phyloP scores from a whole-genome alignment of 2,329 filamentous ascomycete species.

The Alternaria gansuensis region DNA sequence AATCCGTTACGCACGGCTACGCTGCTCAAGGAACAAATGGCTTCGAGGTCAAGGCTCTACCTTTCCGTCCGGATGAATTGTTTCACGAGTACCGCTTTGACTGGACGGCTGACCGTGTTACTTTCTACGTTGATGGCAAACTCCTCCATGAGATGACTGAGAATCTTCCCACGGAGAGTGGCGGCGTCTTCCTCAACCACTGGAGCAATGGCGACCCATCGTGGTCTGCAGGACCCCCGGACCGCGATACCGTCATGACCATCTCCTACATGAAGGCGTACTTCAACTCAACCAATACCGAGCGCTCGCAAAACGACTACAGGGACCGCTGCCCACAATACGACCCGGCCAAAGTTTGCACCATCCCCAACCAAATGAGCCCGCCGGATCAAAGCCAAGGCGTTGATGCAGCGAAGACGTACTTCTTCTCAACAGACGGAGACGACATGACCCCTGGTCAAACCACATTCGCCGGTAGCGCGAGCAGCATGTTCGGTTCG shows the following conservation, averaged over 20 bases:
- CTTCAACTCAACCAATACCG: slow-evolving; percentile 72
- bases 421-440: slow-evolving; percentile 47
- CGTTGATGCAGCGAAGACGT: slow-evolving; percentile 44
- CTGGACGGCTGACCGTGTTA: slow-evolving; percentile 68
- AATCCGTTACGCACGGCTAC: slow-evolving; percentile 67
- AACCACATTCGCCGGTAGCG: slow-evolving; percentile 32
- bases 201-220: slow-evolving; percentile 77
- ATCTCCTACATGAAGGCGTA: slow-evolving; percentile 79
- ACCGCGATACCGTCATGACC: slow-evolving; percentile 67
- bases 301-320: slow-evolving; percentile 42
- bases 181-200: slow-evolving; percentile 75
- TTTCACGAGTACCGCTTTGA: slow-evolving; percentile 86
- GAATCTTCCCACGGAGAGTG: slow-evolving; percentile 67
- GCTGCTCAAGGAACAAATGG: slow-evolving; percentile 68
- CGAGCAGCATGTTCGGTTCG: slow-evolving; percentile 29
- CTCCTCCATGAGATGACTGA: slow-evolving; percentile 65
- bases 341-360: slow-evolving; percentile 44
- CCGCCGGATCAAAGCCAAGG: slow-evolving; percentile 42
- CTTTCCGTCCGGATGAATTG: slow-evolving; percentile 70
- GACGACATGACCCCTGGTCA: slow-evolving; percentile 45
- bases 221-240: slow-evolving; percentile 77
- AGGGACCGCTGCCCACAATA: slow-evolving; percentile 43
- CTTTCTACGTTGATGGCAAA: slow-evolving; percentile 73
- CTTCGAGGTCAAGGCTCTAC: slow-evolving; percentile 66
- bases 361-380: slow-evolving; percentile 45